Base-by-base conservation (phyloP, 2,329 filamentous ascomycete genomes). In the Teratosphaeria nubilosa region DNA sequence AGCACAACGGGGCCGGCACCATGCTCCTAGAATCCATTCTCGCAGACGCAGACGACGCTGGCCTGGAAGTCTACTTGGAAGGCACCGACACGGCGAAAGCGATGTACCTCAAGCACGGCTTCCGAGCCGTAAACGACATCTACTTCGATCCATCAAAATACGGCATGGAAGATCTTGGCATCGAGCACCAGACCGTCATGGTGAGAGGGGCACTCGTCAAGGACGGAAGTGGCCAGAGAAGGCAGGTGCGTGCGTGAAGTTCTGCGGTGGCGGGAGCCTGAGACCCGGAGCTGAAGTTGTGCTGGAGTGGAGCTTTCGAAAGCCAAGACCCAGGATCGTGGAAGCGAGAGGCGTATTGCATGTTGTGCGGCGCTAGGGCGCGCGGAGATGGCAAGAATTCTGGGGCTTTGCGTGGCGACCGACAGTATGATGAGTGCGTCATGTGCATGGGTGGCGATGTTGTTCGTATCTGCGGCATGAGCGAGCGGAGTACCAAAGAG, bases 1-100 rank as follows among this genome's bases (percentile, higher is more conserved):
- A 76, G 34, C 65, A 74, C 16, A 70, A 72, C 16, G 76, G 76
- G 1, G 76, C 75, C 10, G 76, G 69, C 7, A 71, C 61, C 3
- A 67, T 77, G 60, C 64, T 78, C 37, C 59, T 78, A 30, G 65
- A 73, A 24, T 70, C 69, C 64, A 75, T 76, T 7, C 51, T 76
- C 20, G 64, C 68, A 22, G 72, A 75, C 55, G 76, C 75, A 25
- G 76, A 78, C 62, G 59, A 65, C n/a, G 66, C 70, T 11, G 72
- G 72, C 0, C 56, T 76, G 34, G 66, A 70, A 20, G 68, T 67
- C 20, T 78, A 78, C 66, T 61, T 78, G 31, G 75, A 77, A 65
- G 71, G 73, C 11, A 75, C 71, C 1, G 64, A 68, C 51, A 64
- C 66, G 14, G 70, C 70, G 37, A 66, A 63, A 45, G 63, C 63